A percentile compares a stretch with the other conserved stretches of the same genome.
Conservation (phyloP, 2,329 filamentous ascomycete genomes). For the Botrytis cinerea region DNA sequence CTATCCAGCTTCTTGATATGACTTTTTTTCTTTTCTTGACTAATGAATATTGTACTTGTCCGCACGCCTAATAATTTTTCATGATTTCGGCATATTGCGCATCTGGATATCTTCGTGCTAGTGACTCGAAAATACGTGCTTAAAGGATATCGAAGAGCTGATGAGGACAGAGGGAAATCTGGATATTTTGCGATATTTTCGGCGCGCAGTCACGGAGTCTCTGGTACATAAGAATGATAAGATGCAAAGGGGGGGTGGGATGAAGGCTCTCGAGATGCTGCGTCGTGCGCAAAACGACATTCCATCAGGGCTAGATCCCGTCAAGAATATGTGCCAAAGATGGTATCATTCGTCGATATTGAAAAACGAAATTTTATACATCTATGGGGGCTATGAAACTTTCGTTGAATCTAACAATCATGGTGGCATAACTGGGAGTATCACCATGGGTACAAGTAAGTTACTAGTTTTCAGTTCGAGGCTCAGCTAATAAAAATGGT, state of each 20-base stretch:
- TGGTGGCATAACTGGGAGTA: not conserved
- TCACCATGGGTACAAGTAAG: slow-evolving; percentile 29
- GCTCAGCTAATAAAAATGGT: not conserved
- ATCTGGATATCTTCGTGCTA: not conserved
- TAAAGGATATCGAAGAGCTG: not conserved
- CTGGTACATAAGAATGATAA: slow-evolving; percentile 3
- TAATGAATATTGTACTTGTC: not conserved
- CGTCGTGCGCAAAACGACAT: slow-evolving; percentile 19
- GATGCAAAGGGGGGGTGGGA: not conserved
- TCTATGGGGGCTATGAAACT: slow-evolving; percentile 23
- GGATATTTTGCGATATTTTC: not conserved
- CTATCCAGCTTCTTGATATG: not conserved
- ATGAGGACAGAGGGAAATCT: not conserved
- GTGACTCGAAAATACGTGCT: not conserved
- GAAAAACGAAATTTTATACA: slow-evolving; percentile 22
- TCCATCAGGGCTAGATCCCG: slow-evolving; percentile 14
- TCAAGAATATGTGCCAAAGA: slow-evolving; percentile 23
- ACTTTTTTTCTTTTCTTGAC: not conserved
- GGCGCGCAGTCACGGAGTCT: not conserved
- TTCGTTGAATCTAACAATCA: slow-evolving; percentile 19
- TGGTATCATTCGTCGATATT: slow-evolving; percentile 22
- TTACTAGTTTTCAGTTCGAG: not conserved
- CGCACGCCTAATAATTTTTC: not conserved
- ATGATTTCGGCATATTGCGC: not conserved
- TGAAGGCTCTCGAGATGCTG: slow-evolving; percentile 6